Evolutionary conservation across 2,329 filamentous ascomycete species (phyloP).

Genomic region (Fusarium sp.): DNA sequence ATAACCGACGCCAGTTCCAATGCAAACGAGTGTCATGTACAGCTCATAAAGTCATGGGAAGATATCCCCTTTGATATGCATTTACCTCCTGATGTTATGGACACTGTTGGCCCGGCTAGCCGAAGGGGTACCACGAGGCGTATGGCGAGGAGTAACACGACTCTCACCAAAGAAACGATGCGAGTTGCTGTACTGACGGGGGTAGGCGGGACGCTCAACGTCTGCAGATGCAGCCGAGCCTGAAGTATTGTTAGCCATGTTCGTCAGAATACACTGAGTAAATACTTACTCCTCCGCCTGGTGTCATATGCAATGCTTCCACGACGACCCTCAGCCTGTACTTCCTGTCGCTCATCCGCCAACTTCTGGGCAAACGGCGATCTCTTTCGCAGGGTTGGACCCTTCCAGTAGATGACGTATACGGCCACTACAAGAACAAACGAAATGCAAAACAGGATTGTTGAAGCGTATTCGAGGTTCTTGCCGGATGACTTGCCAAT

Average conservation of each 20-base stretch:
- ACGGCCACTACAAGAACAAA: constrained; percentile 71
- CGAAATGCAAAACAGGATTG: constrained; percentile 73
- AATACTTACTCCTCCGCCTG: constrained; percentile 46
- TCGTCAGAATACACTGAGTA: accelerated
- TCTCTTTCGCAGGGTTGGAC: constrained; percentile 67
- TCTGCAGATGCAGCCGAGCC: constrained; percentile 38
- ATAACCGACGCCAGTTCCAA: not conserved
- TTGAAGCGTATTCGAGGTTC: constrained; percentile 70
- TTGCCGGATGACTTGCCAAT: constrained; percentile 61
- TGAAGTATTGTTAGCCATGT: constrained; percentile 21
- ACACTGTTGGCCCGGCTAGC: constrained; percentile 46
- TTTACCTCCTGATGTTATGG: not conserved
- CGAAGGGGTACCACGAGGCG: constrained; percentile 53
- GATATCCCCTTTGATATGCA: not conserved
- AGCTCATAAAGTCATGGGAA: not conserved
- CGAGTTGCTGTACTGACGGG: constrained; percentile 53
- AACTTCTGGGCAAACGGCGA: constrained; percentile 76
- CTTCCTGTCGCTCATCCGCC: constrained; percentile 55
- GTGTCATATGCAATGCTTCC: constrained; percentile 43
- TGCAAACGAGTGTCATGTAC: not conserved
- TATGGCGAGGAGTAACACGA: constrained; percentile 53
- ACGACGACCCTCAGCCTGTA: constrained; percentile 45
- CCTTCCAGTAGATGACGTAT: constrained; percentile 75
- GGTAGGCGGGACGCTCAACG: constrained; percentile 29
- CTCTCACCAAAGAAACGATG: constrained; percentile 57